phyloP scores from a whole-genome alignment of 768 basidiomycete genomes.

The Amanita fuliginea region DNA sequence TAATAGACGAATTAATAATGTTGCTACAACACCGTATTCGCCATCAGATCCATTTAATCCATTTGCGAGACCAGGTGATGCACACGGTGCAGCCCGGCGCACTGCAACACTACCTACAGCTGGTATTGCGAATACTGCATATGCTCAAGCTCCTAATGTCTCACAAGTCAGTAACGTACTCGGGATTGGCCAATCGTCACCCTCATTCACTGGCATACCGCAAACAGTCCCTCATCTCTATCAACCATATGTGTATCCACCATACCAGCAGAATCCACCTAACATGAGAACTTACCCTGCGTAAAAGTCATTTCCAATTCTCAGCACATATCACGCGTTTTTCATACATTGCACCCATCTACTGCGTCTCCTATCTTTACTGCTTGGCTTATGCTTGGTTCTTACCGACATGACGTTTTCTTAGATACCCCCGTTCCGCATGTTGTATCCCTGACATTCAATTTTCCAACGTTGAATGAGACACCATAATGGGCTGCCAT shows the following conservation, averaged over 20 bases:
- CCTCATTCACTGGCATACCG: slow-evolving; percentile 51
- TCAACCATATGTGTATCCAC: slow-evolving; percentile 74
- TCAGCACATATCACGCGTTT: slow-evolving; percentile 18
- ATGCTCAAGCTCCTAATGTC: slow-evolving; percentile 52
- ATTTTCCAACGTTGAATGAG: slow-evolving; percentile 1
- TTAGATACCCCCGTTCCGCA: slow-evolving; percentile 22
- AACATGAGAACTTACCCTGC: slow-evolving; percentile 73
- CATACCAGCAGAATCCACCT: slow-evolving; percentile 68
- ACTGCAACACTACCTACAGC: slow-evolving; percentile 37
- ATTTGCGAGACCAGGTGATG: slow-evolving; percentile 35
- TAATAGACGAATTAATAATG: slow-evolving; percentile 24
- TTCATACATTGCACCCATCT: slow-evolving; percentile 23
- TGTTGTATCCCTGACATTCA: slow-evolving; percentile 1
- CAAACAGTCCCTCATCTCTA: slow-evolving; percentile 59
- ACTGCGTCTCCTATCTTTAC: slow-evolving; percentile 14
- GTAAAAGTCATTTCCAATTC: slow-evolving; percentile 24
- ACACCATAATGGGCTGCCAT: background rate
- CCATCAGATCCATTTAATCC: slow-evolving; percentile 41
- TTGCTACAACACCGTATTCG: slow-evolving; percentile 23
- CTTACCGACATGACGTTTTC: slow-evolving; percentile 18
- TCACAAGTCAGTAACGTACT: slow-evolving; percentile 45
- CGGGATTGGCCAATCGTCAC: slow-evolving; percentile 55
- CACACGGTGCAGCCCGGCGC: slow-evolving; percentile 41
- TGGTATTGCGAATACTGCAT: slow-evolving; percentile 29
- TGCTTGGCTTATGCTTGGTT: slow-evolving; percentile 25